Evolutionary conservation across 306 rosid species (phyloP).

Genomic region (Sindora glabra): DNA sequence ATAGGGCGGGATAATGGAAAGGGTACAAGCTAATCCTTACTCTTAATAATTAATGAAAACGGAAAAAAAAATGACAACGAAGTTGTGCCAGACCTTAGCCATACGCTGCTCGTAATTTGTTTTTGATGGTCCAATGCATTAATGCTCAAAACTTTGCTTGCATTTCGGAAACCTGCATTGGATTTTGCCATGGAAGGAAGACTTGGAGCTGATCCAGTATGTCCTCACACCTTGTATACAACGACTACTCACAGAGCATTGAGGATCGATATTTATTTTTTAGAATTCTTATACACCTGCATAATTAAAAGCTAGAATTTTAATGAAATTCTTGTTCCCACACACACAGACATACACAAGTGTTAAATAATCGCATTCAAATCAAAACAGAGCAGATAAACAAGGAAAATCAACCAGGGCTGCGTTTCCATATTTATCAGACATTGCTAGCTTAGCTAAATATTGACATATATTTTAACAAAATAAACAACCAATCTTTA

Average conservation of each 20-base stretch:
- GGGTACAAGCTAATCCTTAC: no score
- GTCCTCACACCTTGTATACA: conserved; percentile 77
- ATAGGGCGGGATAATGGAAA: no score
- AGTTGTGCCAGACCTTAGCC: conserved; percentile 49
- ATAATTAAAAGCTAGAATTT: no score
- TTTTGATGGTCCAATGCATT: conserved; percentile 82
- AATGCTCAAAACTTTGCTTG: conserved; percentile 54
- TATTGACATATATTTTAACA: not conserved
- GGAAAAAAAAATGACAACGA: no score
- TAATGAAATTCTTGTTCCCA: no score
- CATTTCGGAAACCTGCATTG: no score
- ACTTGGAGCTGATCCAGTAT: no score
- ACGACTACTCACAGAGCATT: conserved; percentile 65
- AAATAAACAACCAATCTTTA: not conserved
- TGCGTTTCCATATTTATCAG: not conserved
- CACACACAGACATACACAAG: conserved; percentile 8
- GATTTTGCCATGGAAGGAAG: no score
- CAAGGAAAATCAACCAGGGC: not conserved
- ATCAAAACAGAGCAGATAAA: not conserved
- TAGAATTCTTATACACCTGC: conserved; percentile 46
- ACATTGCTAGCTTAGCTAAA: not conserved
- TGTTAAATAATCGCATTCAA: not conserved
- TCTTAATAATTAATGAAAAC: no score
- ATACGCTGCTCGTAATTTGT: conserved; percentile 70
- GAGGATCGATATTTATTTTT: conserved; percentile 67